Evolutionary conservation across 2,329 filamentous ascomycete genomes (phyloP).

Genomic region (Hymenoscyphus repandus): DNA sequence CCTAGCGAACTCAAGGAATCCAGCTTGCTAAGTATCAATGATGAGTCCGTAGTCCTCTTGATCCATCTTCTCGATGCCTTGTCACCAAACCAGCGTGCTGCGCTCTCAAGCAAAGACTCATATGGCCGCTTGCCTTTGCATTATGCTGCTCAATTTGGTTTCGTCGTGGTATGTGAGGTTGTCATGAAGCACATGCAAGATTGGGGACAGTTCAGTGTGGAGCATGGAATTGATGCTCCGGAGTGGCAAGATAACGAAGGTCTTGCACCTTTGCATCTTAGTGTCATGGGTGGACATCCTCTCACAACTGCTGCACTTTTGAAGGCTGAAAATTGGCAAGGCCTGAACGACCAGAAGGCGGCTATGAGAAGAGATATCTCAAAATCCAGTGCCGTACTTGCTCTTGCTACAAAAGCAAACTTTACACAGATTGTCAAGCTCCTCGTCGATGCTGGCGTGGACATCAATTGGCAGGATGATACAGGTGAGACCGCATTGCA

Average conservation of each 20-base stretch:
- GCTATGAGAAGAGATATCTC: slow-evolving; percentile 64
- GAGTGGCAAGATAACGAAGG: slow-evolving; percentile 93
- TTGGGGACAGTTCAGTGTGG: slow-evolving; percentile 82
- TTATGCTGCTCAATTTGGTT: slow-evolving; percentile 91
- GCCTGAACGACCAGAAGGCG: slow-evolving; percentile 53
- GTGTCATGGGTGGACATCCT: slow-evolving; percentile 85
- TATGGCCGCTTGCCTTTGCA: slow-evolving; percentile 84
- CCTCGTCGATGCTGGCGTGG: slow-evolving; percentile 81
- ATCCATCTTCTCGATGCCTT: slow-evolving; percentile 62
- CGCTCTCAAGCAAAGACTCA: slow-evolving; percentile 65
- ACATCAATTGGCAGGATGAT: slow-evolving; percentile 89
- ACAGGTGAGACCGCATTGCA: slow-evolving; percentile 89
- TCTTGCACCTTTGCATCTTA: slow-evolving; percentile 84
- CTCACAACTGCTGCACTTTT: slow-evolving; percentile 78
- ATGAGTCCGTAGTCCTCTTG: slow-evolving; percentile 69
- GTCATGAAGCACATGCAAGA: slow-evolving; percentile 84
- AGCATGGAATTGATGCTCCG: slow-evolving; percentile 77
- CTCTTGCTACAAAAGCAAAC: slow-evolving; percentile 83
- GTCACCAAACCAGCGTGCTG: slow-evolving; percentile 58
- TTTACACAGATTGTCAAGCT: slow-evolving; percentile 79
- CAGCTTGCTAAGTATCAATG: slow-evolving; percentile 59
- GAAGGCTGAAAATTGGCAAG: slow-evolving; percentile 73
- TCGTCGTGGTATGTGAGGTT: slow-evolving; percentile 82
- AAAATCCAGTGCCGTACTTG: slow-evolving; percentile 82
- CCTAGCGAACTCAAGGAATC: slow-evolving; percentile 62